Percentiles rank a stretch among this genome's conserved stretches.
These are phyloP conservation scores for Ambrosia trifida DNA, from an alignment of 129 eudicot species.

Conservation along the genomic window DNA sequence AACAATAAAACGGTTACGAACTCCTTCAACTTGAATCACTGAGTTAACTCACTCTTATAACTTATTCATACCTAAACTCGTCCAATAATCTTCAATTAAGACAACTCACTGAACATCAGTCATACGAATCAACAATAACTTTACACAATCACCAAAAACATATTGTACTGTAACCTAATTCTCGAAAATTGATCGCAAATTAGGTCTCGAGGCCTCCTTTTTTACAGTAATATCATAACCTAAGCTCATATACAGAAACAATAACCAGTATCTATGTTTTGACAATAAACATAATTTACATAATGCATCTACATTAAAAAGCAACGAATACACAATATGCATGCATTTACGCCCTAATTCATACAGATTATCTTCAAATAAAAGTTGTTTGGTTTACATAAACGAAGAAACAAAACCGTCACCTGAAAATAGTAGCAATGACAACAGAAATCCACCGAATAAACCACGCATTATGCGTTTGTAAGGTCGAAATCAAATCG, in stretches of 20 bases:
- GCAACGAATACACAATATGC: not conserved
- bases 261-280: not conserved
- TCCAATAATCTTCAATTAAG: conserved; percentile 2
- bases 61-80: not conserved
- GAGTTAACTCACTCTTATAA: not conserved
- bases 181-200: not conserved
- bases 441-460: conserved; percentile 63
- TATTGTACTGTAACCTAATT: not conserved
- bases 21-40: conserved; percentile 2
- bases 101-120: not conserved
- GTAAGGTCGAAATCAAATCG: conserved; percentile 30
- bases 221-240: not conserved
- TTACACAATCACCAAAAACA: not conserved
- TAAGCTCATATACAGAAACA: conserved; percentile 5
- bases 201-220: conserved; percentile 18
- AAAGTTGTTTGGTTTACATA: not conserved
- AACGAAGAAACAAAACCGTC: conserved; percentile 5
- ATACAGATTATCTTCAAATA: conserved; percentile 11
- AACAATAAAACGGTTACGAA: not conserved
- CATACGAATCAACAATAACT: conserved; percentile 12
- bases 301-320: conserved; percentile 11
- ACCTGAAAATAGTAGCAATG: conserved; percentile 83
- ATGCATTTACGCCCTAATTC: conserved; percentile 21
- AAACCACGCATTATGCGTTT: conserved; percentile 51
- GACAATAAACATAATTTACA: conserved; percentile 3